Base-by-base conservation (phyloP, 257 asterid genomes). In the Paraleonurus japonicus region DNA sequence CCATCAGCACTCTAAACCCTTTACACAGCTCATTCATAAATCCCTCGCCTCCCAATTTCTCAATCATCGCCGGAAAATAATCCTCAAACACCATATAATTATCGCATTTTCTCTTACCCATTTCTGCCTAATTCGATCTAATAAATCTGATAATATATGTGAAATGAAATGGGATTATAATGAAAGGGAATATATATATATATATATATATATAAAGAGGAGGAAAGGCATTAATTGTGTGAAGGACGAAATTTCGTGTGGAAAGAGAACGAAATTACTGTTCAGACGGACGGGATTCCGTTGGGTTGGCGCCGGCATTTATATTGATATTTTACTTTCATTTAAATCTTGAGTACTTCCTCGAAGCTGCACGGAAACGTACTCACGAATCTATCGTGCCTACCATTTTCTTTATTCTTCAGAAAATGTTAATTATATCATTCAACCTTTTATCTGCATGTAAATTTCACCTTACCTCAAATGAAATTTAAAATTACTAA, bases 21-120 rank as follows among this genome's bases (percentile, higher is more conserved):
- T 86, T 86, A 20, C 86, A 79, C 15, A 90, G 85, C 83, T 90
- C 97, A 0, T 80, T 45, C 86, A 90, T 19, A 55, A 90, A 84
- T 19, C 93, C 92, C 24, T 88, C 87, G 2, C 85, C 79, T 0
- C 96, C 96, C 69, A 90, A 76, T 30, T 82, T 90, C 79, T 90
- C 88, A 58, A 84, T 87, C 95, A 90, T 90, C 3, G 88, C 65
- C n/a, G 96, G 96, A 9, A 90, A 88, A 8, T 69, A 83, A 76
- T 90, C 96, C 78, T 90, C 87, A 11, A 90, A 90, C 35, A 71
- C 88, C 0, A 73, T 16, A 3, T 70, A 39, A 22, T 37, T 15
- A 26, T 65, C 19, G 9, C 6, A 6, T 37, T 47, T 51, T 27
- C 37, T 20, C 16, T 47, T 64, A 8, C 69, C 83, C 81, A 69